Conservation (phyloP, 441 rosid species). For the Melianthus villosus region DNA sequence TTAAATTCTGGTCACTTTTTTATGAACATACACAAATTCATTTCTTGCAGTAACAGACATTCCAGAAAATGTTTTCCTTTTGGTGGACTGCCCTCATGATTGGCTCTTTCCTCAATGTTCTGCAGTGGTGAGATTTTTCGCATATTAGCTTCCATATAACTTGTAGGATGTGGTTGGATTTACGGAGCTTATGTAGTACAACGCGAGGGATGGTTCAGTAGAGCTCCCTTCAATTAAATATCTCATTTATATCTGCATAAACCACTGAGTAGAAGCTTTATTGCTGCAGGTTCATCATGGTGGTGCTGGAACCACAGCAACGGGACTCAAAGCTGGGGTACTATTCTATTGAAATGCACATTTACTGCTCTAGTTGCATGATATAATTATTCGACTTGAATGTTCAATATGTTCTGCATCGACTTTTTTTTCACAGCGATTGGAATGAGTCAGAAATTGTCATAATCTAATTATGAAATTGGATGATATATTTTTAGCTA, state of each 20-base stretch:
- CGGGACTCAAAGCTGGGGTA: slow-evolving; percentile 96
- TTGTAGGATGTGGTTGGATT: no score
- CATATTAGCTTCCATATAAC: neutral
- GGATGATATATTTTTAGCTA: slow-evolving; percentile 1
- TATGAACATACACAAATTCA: neutral
- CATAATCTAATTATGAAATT: neutral
- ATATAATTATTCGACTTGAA: neutral
- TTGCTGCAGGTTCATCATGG: slow-evolving; percentile 85
- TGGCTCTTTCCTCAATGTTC: slow-evolving; percentile 98
- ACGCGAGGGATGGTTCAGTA: no score
- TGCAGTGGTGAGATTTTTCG: slow-evolving; percentile 50
- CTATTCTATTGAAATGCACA: neutral
- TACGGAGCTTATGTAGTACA: no score
- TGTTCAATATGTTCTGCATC: neutral
- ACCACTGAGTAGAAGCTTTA: no score
- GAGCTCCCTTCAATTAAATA: no score
- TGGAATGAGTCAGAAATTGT: neutral
- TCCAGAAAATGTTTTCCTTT: slow-evolving; percentile 50
- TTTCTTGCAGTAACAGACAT: slow-evolving; percentile 46
- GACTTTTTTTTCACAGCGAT: neutral
- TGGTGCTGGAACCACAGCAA: slow-evolving; percentile 97
- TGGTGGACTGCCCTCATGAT: slow-evolving; percentile 95
- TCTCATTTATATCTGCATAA: no score
- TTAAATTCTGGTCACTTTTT: neutral
- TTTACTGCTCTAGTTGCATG: neutral